These are phyloP conservation scores for Fusarium chuoi DNA, from an alignment of 2,329 filamentous ascomycete genomes.

Conservation along the genomic window DNA sequence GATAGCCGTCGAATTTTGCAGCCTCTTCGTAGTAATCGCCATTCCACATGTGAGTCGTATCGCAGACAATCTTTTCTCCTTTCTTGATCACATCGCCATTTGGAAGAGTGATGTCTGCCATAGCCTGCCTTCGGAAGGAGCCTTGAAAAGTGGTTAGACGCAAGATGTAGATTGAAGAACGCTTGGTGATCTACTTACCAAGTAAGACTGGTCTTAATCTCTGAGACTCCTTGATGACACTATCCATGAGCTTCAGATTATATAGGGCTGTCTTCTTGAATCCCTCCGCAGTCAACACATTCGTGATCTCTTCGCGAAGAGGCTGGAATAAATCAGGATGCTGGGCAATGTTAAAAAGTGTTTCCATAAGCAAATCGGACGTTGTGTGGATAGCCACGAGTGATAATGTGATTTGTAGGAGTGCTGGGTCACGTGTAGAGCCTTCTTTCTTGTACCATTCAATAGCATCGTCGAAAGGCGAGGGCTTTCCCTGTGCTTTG, in stretches of 20 bases:
- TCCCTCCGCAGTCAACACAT: slow-evolving; percentile 20
- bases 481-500: neutral
- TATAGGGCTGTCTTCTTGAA: slow-evolving; percentile 59
- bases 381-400: slow-evolving; percentile 67
- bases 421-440: slow-evolving; percentile 38
- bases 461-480: slow-evolving; percentile 55
- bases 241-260: slow-evolving; percentile 60
- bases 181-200: slow-evolving; percentile 7
- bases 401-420: slow-evolving; percentile 41
- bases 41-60: neutral
- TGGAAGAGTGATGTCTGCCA: slow-evolving; percentile 1
- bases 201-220: slow-evolving; percentile 56
- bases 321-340: slow-evolving; percentile 50
- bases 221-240: slow-evolving; percentile 62
- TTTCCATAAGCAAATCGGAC: slow-evolving; percentile 42
- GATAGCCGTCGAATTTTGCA: slow-evolving; percentile 56
- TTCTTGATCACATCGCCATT: slow-evolving; percentile 14
- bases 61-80: slow-evolving; percentile 4
- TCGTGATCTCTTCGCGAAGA: slow-evolving; percentile 55
- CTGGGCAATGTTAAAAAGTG: slow-evolving; percentile 50
- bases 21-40: neutral
- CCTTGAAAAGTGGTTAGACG: neutral
- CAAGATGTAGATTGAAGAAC: rapidly evolving
- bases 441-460: slow-evolving; percentile 65
- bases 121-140: neutral